phyloP scores from a whole-genome alignment of 2,329 filamentous ascomycete genomes.

The Cladophialophora carrionii region DNA sequence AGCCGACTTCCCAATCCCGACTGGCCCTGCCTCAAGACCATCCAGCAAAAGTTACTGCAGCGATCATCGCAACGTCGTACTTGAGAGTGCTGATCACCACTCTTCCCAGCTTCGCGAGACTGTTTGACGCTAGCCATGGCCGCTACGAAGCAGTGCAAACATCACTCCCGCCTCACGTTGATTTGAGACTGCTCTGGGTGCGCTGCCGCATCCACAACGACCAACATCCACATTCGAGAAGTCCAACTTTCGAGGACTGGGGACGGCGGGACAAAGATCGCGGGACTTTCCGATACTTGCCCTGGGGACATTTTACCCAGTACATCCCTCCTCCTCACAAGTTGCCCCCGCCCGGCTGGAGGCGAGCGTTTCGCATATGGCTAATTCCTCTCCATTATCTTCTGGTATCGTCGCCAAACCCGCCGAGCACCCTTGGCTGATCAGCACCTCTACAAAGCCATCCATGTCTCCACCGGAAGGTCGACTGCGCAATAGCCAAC shows the following conservation, averaged over 20 bases:
- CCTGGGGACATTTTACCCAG: not conserved
- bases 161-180: not conserved
- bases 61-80: not conserved
- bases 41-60: not conserved
- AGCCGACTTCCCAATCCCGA: not conserved
- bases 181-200: not conserved
- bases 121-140: not conserved
- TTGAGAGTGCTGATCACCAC: not conserved
- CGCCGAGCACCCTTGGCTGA: not conserved
- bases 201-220: not conserved
- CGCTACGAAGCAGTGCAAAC: not conserved
- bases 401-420: not conserved
- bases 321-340: not conserved
- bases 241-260: too few species aligned
- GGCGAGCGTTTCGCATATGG: not conserved
- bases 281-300: not conserved
- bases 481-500: not conserved
- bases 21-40: not conserved
- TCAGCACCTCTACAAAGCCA: not conserved
- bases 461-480: not conserved
- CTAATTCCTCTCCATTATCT: not conserved
- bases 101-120: not conserved
- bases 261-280: not conserved
- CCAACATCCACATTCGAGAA: too few species aligned
- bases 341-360: not conserved